phyloP scores from a whole-genome alignment of 139 green algal genomes.

The Micractinium sp. region DNA sequence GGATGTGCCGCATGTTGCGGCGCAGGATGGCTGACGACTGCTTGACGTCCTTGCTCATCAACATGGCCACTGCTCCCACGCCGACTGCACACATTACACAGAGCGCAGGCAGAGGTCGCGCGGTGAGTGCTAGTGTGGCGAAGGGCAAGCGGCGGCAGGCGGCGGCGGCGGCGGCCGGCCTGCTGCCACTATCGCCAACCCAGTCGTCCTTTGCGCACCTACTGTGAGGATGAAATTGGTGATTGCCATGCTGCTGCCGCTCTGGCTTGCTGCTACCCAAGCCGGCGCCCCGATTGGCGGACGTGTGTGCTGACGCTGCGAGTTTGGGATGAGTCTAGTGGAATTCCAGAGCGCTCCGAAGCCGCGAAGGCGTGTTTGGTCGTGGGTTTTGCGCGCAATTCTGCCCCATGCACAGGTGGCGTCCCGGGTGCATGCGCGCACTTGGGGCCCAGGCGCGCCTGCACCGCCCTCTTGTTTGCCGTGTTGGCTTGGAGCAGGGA shows the following conservation, averaged over 20 bases:
- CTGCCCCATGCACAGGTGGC: too few species aligned
- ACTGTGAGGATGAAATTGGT: slow-evolving; percentile 53
- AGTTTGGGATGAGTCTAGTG: too few species aligned
- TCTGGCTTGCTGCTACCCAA: too few species aligned
- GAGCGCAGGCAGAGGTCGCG: neutral
- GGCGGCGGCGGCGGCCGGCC: neutral
- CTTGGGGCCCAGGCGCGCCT: neutral
- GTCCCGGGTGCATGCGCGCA: too few species aligned
- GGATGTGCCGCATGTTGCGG: slow-evolving; percentile 57
- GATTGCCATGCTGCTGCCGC: slow-evolving; percentile 37
- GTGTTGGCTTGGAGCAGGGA: neutral
- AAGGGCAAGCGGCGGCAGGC: neutral
- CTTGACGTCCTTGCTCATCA: slow-evolving; percentile 61
- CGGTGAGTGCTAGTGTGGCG: neutral
- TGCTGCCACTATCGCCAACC: neutral
- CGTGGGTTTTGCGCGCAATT: too few species aligned
- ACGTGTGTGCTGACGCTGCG: too few species aligned
- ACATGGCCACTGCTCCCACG: slow-evolving; percentile 50
- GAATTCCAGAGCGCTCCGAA: too few species aligned
- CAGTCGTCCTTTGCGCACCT: neutral
- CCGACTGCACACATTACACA: slow-evolving; percentile 44
- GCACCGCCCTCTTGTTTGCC: neutral
- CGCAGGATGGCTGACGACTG: slow-evolving; percentile 45
- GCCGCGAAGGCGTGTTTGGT: too few species aligned
- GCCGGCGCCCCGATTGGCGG: too few species aligned